Evolutionary conservation across 1,284 basidiomycete species (phyloP).

Genomic region (Ceratobasidium sp.): DNA sequence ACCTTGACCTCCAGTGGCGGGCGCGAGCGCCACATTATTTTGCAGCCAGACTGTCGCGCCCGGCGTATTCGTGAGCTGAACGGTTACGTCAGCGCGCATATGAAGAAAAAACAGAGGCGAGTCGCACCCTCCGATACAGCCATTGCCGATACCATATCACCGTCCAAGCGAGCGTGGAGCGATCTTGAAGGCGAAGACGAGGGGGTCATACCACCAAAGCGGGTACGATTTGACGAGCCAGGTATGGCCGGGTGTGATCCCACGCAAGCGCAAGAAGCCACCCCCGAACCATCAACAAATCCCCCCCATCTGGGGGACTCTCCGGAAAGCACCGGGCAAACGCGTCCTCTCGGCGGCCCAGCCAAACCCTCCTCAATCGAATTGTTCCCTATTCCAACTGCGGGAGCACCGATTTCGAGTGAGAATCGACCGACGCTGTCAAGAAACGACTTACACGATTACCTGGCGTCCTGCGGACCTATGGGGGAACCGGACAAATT

Average conservation of each 20-base stretch:
- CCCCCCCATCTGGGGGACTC: not conserved
- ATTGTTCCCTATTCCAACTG: constrained; percentile 6
- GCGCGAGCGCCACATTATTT: not conserved
- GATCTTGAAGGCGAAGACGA: not conserved
- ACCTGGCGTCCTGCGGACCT: constrained; percentile 10
- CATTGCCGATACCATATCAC: not conserved
- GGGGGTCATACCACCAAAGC: not conserved
- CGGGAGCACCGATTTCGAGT: constrained; percentile 3
- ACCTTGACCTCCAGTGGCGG: not conserved
- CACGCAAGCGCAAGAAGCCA: not conserved
- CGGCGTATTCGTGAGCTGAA: not conserved
- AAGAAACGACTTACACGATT: constrained; percentile 21
- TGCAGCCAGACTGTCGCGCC: not conserved
- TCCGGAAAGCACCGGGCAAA: no score
- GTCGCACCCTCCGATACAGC: not conserved
- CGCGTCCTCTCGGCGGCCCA: no score
- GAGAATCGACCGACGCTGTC: not conserved
- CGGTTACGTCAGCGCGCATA: not conserved
- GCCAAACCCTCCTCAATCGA: not conserved
- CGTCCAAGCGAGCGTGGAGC: not conserved
- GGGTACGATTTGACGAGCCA: not conserved
- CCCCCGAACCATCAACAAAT: not conserved
- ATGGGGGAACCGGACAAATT: constrained; percentile 26
- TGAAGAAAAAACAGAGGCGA: constrained; percentile 12
- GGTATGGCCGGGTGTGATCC: not conserved